These are phyloP conservation scores for Citrullus colocynthis DNA, from an alignment of 306 rosid species.

Conservation along the genomic window DNA sequence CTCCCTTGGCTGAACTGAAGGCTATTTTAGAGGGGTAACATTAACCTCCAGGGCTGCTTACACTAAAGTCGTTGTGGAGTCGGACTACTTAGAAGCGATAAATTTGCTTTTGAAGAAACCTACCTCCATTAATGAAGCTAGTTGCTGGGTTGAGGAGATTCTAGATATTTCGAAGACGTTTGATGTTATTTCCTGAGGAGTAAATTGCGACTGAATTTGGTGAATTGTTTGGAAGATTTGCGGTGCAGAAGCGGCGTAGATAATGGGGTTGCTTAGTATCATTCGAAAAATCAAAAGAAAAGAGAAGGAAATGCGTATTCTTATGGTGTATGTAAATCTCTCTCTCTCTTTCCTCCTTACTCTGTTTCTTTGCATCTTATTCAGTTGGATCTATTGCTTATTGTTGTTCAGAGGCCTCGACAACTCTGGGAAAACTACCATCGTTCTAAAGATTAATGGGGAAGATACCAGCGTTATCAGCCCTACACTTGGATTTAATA, in stretches of 20 bases:
- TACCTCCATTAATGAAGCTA: too few relatives aligned
- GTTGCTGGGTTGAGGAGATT: too few relatives aligned
- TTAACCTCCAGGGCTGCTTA: too few relatives aligned
- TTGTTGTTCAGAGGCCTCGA: conserved; percentile 58
- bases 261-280: conserved; percentile 80
- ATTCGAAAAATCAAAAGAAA: conserved; percentile 74
- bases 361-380: background rate
- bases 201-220: background rate
- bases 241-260: background rate
- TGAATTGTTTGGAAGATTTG: background rate
- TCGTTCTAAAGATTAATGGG: conserved; percentile 78
- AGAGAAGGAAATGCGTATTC: conserved; percentile 87
- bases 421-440: conserved; percentile 89
- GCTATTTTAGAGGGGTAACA: too few relatives aligned
- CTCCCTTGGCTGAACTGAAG: too few relatives aligned
- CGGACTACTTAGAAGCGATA: too few relatives aligned
- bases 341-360: background rate
- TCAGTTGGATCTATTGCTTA: background rate
- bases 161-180: too few relatives aligned
- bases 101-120: too few relatives aligned
- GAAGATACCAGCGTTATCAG: conserved; percentile 93
- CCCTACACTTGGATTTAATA: conserved; percentile 94
- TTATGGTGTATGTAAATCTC: conserved; percentile 61
- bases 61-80: too few relatives aligned
- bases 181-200: background rate